Base-by-base conservation (phyloP, 768 basidiomycete genomes). In the Collybia mongolica region DNA sequence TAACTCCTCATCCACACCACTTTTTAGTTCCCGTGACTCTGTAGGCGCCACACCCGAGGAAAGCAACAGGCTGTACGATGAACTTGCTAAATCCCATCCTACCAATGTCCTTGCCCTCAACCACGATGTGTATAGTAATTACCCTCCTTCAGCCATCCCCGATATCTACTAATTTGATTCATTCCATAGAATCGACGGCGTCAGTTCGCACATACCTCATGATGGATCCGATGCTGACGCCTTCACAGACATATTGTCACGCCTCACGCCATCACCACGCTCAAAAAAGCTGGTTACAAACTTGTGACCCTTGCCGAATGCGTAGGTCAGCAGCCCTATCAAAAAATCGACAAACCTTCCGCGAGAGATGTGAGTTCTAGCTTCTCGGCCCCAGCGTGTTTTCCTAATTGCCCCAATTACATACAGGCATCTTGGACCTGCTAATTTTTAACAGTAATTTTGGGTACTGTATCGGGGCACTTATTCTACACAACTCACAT, bases 241-340 rank as follows among this genome's bases (percentile, higher is more conserved):
- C 11, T 32, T 9, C 14, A 14, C 14, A 32, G 32, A 32, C 32
- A 32, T 32, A 32, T 12, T 32, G 66, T 69, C 7, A 40, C 66
- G 15, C 67, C 67, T 0, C 60, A 64, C 38, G 69, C 65, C 22
- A 66, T 71, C 20, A 38, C 54, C 17, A 44, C 41, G 18, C 54
- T 72, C 26, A 50, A 65, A 51, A 54, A 43, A 9, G 65, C 66
- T 32, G 71, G 71, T 0, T 73, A 72, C 51, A 50, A 57, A 40
- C 61, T 75, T 22, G 73, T 75, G 39, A 71, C 71, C 8, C 48
- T 75, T 18, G 72, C 72, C 6, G 67, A 73, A 39, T 74, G 72
- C 46, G 56, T 75, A 6, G 71, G 69, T 12, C 46, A 54, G 39
- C 44, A 53, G 1, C 63, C 71, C 15, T 74, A 73, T 52, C 67